Percentiles rank a stretch among this genome's conserved stretches.
Conservation (phyloP, 495 filamentous ascomycete genomes). For the Astrothelium macrocarpum region DNA sequence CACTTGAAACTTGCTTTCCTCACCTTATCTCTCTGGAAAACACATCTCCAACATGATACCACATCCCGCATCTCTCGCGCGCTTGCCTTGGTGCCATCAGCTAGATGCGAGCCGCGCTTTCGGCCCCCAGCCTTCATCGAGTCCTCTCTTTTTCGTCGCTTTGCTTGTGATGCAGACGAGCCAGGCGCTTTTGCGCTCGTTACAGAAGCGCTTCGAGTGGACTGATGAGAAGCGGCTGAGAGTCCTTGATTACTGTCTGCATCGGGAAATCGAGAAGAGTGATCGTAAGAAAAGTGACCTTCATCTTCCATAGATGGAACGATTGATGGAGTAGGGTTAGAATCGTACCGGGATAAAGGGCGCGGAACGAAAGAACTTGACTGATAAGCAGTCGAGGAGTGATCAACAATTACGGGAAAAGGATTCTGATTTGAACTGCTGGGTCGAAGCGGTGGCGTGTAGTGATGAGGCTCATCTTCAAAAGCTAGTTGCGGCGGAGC, state of each 20-base stretch:
- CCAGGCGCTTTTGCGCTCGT: neutral
- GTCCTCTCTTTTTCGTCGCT: neutral
- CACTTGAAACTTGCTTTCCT: neutral
- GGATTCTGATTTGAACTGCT: neutral
- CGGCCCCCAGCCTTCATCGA: neutral
- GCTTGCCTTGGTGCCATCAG: neutral
- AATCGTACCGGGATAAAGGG: neutral
- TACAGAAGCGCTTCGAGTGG: neutral
- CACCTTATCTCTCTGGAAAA: constrained; percentile 3
- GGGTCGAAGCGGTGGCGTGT: neutral
- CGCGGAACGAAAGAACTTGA: constrained; percentile 1
- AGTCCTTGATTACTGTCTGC: neutral
- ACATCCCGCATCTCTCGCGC: constrained; percentile 5
- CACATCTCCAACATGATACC: constrained; percentile 1
- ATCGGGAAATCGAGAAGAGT: neutral
- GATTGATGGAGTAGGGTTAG: neutral
- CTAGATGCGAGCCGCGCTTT: constrained; percentile 2
- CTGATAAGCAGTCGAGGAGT: neutral
- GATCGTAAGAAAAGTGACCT: neutral
- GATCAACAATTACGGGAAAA: neutral
- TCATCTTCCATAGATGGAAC: constrained; percentile 3
- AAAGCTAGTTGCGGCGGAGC: neutral
- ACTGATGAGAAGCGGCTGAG: neutral
- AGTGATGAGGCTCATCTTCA: neutral
- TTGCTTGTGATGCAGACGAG: neutral